Evolutionary conservation across 1,284 basidiomycete species (phyloP).

Genomic region (Phylloporus gajari): DNA sequence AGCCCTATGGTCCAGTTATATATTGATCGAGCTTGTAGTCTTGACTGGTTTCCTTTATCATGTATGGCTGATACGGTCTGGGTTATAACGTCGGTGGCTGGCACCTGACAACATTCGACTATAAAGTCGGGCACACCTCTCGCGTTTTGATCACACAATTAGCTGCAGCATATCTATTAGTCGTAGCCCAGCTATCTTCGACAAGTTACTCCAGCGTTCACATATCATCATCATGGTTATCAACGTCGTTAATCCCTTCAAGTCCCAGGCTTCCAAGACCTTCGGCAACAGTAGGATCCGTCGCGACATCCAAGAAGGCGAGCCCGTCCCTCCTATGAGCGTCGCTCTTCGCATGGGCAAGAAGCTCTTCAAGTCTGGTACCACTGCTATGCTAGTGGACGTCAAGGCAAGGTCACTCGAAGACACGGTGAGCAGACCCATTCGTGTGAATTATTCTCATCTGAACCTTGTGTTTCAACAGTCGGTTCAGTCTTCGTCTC

Average conservation of each 20-base stretch:
- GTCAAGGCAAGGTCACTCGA: slow-evolving; percentile 7
- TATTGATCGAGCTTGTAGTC: slow-evolving; percentile 5
- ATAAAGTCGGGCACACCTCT: slow-evolving; percentile 19
- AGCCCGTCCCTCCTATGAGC: neutral
- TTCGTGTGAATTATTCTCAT: neutral
- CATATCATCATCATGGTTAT: slow-evolving; percentile 26
- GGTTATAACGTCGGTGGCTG: slow-evolving; percentile 22
- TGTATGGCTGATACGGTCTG: slow-evolving; percentile 32
- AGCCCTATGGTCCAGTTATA: neutral
- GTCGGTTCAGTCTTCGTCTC: slow-evolving; percentile 6
- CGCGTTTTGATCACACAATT: slow-evolving; percentile 1
- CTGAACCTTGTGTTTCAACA: slow-evolving; percentile 4
- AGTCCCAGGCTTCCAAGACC: slow-evolving; percentile 15
- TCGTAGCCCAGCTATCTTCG: slow-evolving; percentile 9
- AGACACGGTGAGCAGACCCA: slow-evolving; percentile 17
- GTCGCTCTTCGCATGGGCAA: slow-evolving; percentile 1
- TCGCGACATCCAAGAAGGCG: slow-evolving; percentile 1
- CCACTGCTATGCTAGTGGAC: neutral
- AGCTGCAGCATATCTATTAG: slow-evolving; percentile 11
- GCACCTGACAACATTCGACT: slow-evolving; percentile 7
- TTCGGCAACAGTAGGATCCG: slow-evolving; percentile 9
- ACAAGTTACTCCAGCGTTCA: slow-evolving; percentile 7
- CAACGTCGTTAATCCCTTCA: slow-evolving; percentile 30
- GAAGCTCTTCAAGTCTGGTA: slow-evolving; percentile 22
- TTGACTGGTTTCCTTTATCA: slow-evolving; percentile 4